Conservation (phyloP, 495 filamentous ascomycete genomes). For the Penicillium pancosmium region DNA sequence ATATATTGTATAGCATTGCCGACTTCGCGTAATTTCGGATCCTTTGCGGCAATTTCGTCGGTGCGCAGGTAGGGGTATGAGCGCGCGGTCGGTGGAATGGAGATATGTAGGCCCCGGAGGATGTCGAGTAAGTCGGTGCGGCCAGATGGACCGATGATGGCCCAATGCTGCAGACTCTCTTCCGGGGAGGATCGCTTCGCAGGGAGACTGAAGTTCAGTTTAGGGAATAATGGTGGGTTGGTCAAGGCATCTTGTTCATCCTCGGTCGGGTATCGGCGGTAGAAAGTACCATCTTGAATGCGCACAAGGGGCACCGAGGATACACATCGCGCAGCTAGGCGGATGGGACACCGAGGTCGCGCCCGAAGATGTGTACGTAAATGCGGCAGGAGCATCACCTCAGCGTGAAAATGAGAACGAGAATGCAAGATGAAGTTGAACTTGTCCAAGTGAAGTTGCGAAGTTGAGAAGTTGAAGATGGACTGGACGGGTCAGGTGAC, state of each 20-base stretch:
- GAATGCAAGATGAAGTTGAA: background rate
- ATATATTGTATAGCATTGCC: constrained; percentile 76
- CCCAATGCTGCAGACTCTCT: constrained; percentile 60
- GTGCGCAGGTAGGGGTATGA: constrained; percentile 74
- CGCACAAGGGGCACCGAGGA: constrained; percentile 62
- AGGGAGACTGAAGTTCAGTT: constrained; percentile 67
- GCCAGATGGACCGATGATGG: constrained; percentile 69
- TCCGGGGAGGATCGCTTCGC: constrained; percentile 37
- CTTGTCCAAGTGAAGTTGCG: background rate
- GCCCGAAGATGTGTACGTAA: constrained; percentile 17
- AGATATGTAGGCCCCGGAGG: constrained; percentile 72
- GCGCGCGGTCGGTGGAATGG: constrained; percentile 70
- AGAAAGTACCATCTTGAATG: constrained; percentile 79
- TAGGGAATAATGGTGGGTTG: constrained; percentile 65
- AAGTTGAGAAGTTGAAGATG: too few species aligned
- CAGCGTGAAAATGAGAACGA: background rate
- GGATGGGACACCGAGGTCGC: constrained; percentile 8
- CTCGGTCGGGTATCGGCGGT: constrained; percentile 70
- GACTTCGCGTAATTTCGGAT: constrained; percentile 57
- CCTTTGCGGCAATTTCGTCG: constrained; percentile 57
- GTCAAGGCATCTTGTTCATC: constrained; percentile 31
- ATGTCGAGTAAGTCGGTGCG: constrained; percentile 78
- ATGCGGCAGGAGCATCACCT: background rate
- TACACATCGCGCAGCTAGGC: constrained; percentile 5
- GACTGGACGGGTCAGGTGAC: background rate